Evolutionary conservation across 1,284 basidiomycete species (phyloP).

Genomic region (Sutorius eximius): DNA sequence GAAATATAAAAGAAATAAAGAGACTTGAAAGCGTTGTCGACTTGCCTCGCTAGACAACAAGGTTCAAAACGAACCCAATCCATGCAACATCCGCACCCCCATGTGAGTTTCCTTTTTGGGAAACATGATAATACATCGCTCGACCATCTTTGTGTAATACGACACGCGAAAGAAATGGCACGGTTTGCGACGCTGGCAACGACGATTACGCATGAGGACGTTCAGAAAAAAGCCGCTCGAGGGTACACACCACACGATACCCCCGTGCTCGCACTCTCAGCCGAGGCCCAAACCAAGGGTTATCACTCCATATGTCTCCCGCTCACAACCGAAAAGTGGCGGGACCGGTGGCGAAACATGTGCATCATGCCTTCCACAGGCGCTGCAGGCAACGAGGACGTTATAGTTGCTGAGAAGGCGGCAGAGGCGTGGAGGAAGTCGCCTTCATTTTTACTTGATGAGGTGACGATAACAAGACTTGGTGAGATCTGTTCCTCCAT

Average conservation of each 20-base stretch:
- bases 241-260: slow-evolving; percentile 37
- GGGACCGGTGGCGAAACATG: slow-evolving; percentile 84
- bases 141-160: slow-evolving; percentile 4
- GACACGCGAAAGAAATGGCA: slow-evolving; percentile 22
- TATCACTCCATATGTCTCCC: slow-evolving; percentile 78
- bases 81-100: slow-evolving; percentile 26
- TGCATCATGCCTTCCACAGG: slow-evolving; percentile 62
- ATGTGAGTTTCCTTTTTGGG: slow-evolving; percentile 27
- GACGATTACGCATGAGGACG: slow-evolving; percentile 42
- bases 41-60: slow-evolving; percentile 2
- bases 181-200: slow-evolving; percentile 36
- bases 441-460: slow-evolving; percentile 78
- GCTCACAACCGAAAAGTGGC: slow-evolving; percentile 86
- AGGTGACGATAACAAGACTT: slow-evolving; percentile 85
- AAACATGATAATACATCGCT: not conserved
- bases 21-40: not conserved
- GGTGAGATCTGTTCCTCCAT: slow-evolving; percentile 49
- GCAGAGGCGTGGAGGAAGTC: slow-evolving; percentile 89
- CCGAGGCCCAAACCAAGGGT: slow-evolving; percentile 53
- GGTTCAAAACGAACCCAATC: not conserved
- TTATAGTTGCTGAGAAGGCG: slow-evolving; percentile 59
- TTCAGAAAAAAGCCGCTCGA: slow-evolving; percentile 26
- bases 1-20: not conserved
- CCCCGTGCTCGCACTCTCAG: slow-evolving; percentile 50
- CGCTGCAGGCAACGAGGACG: slow-evolving; percentile 47